Conservation (phyloP, 345 rosid genomes). For the Citrus trifoliata region DNA sequence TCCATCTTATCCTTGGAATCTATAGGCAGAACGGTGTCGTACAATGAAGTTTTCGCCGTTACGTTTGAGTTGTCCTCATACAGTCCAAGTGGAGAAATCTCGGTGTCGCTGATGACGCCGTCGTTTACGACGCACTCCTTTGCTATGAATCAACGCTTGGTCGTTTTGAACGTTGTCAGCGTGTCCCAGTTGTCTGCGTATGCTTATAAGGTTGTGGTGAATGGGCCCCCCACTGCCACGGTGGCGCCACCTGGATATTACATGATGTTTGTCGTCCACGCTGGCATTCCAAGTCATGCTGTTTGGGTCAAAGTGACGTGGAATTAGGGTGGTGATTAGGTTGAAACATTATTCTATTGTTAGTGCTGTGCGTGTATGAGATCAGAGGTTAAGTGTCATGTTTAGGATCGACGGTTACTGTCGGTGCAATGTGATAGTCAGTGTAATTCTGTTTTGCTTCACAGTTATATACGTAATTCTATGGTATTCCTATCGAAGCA, state of each 20-base stretch:
- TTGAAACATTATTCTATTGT: neutral
- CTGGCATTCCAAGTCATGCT: constrained; percentile 55
- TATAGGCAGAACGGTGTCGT: constrained; percentile 32
- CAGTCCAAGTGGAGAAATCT: constrained; percentile 14
- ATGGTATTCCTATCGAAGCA: neutral
- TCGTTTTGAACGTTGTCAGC: constrained; percentile 40
- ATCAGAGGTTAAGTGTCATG: neutral
- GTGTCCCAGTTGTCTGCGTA: constrained; percentile 36
- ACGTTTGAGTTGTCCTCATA: constrained; percentile 33
- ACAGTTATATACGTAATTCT: neutral
- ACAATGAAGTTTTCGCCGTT: constrained; percentile 33
- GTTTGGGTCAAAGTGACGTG: constrained; percentile 51
- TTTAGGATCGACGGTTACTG: neutral
- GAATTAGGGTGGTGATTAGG: neutral
- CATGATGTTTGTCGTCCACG: constrained; percentile 66
- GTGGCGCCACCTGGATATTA: constrained; percentile 78
- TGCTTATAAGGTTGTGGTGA: constrained; percentile 42
- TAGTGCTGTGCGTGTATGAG: neutral
- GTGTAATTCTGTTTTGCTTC: neutral
- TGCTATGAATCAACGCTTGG: constrained; percentile 68
- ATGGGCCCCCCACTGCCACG: constrained; percentile 35
- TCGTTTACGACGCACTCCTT: constrained; percentile 71
- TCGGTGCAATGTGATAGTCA: neutral
- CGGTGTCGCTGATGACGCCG: constrained; percentile 50
- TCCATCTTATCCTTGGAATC: constrained; percentile 54